Evolutionary conservation across 176 grass and related monocot species (phyloP).

Genomic region (Thalia dealbata): DNA sequence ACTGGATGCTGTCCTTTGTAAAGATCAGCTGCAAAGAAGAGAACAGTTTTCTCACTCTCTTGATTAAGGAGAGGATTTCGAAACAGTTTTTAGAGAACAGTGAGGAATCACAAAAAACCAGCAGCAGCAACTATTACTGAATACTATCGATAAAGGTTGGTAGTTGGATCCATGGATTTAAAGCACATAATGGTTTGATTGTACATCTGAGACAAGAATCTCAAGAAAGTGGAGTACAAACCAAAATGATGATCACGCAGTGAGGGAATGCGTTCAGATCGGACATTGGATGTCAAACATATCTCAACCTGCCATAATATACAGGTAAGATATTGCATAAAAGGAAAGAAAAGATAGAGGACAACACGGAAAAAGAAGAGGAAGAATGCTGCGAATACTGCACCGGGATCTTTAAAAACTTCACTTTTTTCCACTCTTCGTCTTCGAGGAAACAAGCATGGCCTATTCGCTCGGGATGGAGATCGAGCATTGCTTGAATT

Average conservation of each 20-base stretch:
- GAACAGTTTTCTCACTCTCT: neutral
- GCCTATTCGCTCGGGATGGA: conserved; percentile 68
- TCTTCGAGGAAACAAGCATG: conserved; percentile 76
- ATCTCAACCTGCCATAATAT: conserved; percentile 53
- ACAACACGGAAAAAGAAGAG: neutral
- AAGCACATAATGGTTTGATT: too few species aligned
- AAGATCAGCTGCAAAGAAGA: conserved; percentile 48
- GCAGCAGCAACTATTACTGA: too few species aligned
- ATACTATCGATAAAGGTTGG: too few species aligned
- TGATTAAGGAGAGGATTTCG: neutral
- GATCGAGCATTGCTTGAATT: conserved; percentile 62
- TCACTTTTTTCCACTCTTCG: conserved; percentile 69
- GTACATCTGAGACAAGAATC: neutral
- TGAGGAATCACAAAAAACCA: too few species aligned
- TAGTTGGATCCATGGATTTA: too few species aligned
- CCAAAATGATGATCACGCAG: conserved; percentile 79
- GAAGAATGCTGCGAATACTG: neutral
- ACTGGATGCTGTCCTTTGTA: conserved; percentile 68
- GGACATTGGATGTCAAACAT: conserved; percentile 97
- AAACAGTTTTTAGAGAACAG: too few species aligned
- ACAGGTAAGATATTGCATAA: neutral
- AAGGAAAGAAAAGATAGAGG: neutral
- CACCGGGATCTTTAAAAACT: conserved; percentile 56
- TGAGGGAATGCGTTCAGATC: conserved; percentile 53
- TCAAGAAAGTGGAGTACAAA: conserved; percentile 20